Percentiles rank a stretch among this genome's conserved stretches.
Conservation (phyloP, 176 grass and related monocot species). For the Oryza coarctata region DNA sequence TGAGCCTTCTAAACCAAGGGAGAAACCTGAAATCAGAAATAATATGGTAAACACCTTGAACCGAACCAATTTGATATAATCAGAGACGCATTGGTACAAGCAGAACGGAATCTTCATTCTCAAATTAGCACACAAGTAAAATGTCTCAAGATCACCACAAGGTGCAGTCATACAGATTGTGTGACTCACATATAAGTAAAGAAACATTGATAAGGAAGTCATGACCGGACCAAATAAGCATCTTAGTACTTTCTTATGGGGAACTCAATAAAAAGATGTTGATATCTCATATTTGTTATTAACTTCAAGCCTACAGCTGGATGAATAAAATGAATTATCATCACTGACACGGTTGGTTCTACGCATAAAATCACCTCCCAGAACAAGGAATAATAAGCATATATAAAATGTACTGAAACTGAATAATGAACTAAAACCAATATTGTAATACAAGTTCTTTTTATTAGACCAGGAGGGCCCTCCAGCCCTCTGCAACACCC, state of each 20-base stretch:
- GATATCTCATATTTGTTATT: background rate
- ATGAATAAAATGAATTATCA: slow-evolving; percentile 1
- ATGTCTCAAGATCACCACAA: background rate
- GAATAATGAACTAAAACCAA: background rate
- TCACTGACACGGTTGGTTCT: background rate
- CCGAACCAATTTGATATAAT: background rate
- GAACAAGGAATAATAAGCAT: slow-evolving; percentile 15
- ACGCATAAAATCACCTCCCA: slow-evolving; percentile 1
- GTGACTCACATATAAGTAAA: background rate
- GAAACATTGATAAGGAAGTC: background rate
- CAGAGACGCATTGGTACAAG: background rate
- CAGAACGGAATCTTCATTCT: background rate
- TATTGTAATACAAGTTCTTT: background rate
- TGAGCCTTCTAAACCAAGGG: background rate
- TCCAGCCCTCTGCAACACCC: background rate
- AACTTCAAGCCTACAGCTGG: background rate
- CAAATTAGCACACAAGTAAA: background rate
- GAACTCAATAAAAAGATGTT: background rate
- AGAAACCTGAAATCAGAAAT: background rate
- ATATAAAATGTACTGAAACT: slow-evolving; percentile 1
- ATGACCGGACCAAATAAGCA: background rate
- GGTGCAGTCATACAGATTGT: background rate
- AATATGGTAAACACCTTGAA: background rate
- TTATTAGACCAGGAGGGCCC: background rate
- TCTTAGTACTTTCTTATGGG: background rate